Evolutionary conservation across 345 rosid species (phyloP), one percentile per base, ranked within the genome.

Genomic region (Sisymbrium altissimum): DNA sequence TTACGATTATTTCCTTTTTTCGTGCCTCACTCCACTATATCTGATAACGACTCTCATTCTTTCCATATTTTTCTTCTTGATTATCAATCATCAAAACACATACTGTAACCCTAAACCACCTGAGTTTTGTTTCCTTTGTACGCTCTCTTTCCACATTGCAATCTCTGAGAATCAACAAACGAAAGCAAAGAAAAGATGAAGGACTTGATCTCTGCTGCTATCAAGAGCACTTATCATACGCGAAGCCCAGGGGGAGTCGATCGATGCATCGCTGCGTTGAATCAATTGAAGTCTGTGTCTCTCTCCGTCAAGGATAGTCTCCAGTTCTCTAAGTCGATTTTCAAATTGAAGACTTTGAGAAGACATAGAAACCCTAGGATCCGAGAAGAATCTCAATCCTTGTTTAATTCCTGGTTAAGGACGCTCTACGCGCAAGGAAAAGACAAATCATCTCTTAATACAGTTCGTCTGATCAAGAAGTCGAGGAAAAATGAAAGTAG

Each of bases 351-450:
- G 30, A 12, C 29, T 48, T 25, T 71, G 29, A 71, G 54, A 60
- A 23, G 27, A 0, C 75, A 71, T 59, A 23, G 75, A 10, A 59
- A 36, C 75, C 59, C 75, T 60, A 38, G n/a, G 9, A 71, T 71
- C 18, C 59, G 75, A 9, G 11, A 36, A 12, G 67, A 35, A 59
- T 23, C 67, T 15, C 58, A 70, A 27, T 35, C 29, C 27, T 70
- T 70, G 67, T 70, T 70, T 59, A 1, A 23, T 36, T 70, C 74
- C 4, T 70, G 74, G 74, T 36, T 11, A 9, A 70, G 2, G 2
- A 46, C 29, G 1, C 44, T 70, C 27, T 33, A 59, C 29, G 9
- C 67, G 11, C 29, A 60, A 3, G 46, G 66, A 58, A 32, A 9
- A 60, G 38, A 44, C 32, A 9, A 13, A 8, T 3, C 27, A 17